Evolutionary conservation across 805 yeast genomes (phyloP).

Genomic region (Clavispora vitiphila): DNA sequence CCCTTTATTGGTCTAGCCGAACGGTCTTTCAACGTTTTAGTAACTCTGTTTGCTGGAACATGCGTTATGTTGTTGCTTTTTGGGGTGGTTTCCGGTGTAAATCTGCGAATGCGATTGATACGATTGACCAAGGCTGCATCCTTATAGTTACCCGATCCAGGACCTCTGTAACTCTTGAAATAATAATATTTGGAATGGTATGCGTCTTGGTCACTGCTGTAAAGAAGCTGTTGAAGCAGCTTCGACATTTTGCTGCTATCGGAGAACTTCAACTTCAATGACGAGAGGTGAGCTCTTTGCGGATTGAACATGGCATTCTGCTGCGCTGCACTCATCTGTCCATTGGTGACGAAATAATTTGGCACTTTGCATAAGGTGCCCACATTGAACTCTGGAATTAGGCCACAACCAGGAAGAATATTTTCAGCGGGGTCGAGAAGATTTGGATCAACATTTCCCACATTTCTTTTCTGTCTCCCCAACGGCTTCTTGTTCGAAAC

Average conservation of each 20-base stretch:
- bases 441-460: conserved; percentile 34
- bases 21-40: conserved; percentile 11
- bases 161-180: conserved; percentile 38
- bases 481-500: conserved; percentile 19
- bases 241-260: conserved; percentile 27
- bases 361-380: conserved; percentile 39
- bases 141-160: conserved; percentile 42
- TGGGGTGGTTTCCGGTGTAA: conserved; percentile 9
- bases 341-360: conserved; percentile 33
- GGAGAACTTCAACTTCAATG: conserved; percentile 15
- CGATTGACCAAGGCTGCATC: conserved; percentile 39
- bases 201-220: conserved; percentile 33
- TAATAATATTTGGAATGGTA: conserved; percentile 36
- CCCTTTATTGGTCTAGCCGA: conserved; percentile 31
- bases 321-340: conserved; percentile 18
- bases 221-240: conserved; percentile 30
- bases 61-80: conserved; percentile 21
- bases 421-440: conserved; percentile 35
- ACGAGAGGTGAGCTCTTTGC: conserved; percentile 6
- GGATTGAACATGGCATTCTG: conserved; percentile 15
- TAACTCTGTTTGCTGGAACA: conserved; percentile 14
- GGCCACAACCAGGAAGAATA: conserved; percentile 41
- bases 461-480: conserved; percentile 27
- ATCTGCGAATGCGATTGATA: conserved; percentile 29
- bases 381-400: conserved; percentile 37